These are phyloP conservation scores for Sporopachydermia quercuum DNA, from an alignment of 805 yeast species.

Conservation along the genomic window DNA sequence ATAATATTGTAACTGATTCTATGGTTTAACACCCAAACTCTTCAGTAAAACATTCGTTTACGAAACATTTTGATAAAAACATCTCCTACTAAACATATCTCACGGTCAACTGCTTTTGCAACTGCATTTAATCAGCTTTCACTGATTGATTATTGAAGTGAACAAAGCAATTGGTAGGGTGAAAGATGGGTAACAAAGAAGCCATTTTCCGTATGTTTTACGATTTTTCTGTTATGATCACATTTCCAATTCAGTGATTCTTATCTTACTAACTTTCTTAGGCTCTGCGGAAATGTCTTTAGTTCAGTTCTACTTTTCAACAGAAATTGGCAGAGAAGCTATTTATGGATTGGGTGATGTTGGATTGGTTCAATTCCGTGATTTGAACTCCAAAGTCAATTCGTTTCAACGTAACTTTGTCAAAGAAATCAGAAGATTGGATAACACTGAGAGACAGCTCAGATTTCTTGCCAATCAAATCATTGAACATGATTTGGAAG, in stretches of 20 bases:
- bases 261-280: conserved; percentile 9
- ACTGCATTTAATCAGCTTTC: too few relatives aligned
- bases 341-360: conserved; percentile 78
- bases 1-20: too few relatives aligned
- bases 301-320: conserved; percentile 81
- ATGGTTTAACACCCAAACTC: too few relatives aligned
- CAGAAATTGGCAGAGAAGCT: conserved; percentile 77
- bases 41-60: too few relatives aligned
- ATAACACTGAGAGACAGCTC: conserved; percentile 79
- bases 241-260: not conserved
- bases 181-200: conserved; percentile 2
- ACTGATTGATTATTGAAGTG: too few relatives aligned
- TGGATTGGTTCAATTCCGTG: conserved; percentile 79
- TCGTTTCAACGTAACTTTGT: conserved; percentile 87
- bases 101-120: too few relatives aligned
- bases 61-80: too few relatives aligned
- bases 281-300: conserved; percentile 97
- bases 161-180: too few relatives aligned
- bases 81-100: too few relatives aligned
- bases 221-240: too few relatives aligned
- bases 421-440: conserved; percentile 68
- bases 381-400: conserved; percentile 64
- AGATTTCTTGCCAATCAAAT: conserved; percentile 20
- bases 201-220: conserved; percentile 5
- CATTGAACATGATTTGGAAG: conserved; percentile 15